Base-by-base conservation (phyloP, 1,284 basidiomycete genomes). In the Leccinum solheimii region DNA sequence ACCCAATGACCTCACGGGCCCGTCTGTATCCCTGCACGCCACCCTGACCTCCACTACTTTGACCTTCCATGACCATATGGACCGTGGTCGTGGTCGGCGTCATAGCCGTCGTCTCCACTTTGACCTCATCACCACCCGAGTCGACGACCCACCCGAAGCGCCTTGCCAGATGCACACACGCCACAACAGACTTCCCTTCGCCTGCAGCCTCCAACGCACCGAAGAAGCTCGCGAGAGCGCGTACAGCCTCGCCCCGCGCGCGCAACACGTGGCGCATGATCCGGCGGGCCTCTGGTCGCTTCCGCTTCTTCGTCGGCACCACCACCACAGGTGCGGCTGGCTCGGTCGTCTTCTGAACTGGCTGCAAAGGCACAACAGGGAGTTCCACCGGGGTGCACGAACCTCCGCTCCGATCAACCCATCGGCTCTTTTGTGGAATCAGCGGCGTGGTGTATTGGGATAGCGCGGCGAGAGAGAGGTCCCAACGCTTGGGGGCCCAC, bases 201-300 rank as follows among this genome's bases (percentile, higher is more conserved):
- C 80, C 79, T 52, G 72, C 71, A 13, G 72, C 75, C 63, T 89
- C 86, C 34, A 96, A 78, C 62, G 88, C 83, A 52, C 85, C 81
- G 60, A 95, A 84, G 69, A 92, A 87, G 52, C 77, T 75, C 5
- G 87, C 86, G 14, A 96, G 83, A 4, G 88, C 86, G 61, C 86
- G 86, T 26, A 88, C 83, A 14, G 93, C 93, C 70, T 92, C 86
- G 3, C 87, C 83, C 16, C 94, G 87, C 23, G 90, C 88, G 26
- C 91, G 84, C 55, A 96, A 80, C 55, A 96, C 90, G 76, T 96
- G 92, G 21, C 91, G 87, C 67, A 97, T 88, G 61, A 97, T 86
- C 52, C 86, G 82, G 48, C 92, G 86, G 6, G 92, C 90, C 2
- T 92, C 88, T 1, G 92, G 86, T 21, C 82, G 81, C 60, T 81